Evolutionary conservation across 2,329 filamentous ascomycete genomes (phyloP), one percentile per base, ranked within the genome.

Genomic region (Venturia asperata): DNA sequence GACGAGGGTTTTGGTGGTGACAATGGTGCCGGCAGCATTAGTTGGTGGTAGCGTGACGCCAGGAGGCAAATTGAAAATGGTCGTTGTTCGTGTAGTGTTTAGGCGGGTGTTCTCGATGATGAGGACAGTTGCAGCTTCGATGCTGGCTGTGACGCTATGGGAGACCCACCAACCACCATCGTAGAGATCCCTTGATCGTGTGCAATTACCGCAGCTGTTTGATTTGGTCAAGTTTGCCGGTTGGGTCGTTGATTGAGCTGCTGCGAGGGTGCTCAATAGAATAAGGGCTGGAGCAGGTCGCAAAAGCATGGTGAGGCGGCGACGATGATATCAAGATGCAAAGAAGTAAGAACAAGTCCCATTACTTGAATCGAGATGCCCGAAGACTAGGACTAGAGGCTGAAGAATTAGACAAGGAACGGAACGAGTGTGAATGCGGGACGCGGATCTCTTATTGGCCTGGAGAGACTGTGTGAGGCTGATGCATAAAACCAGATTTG

Each of bases 141-240:
- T 58, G 13, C 52, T 58, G 52, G 52, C 52, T 27, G 52, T 58
- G 19, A 37, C 27, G 30, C 52, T 58, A n/a, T 58, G 27, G 15
- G 52, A 58, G 6, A 58, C 52, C 52, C 52, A 58, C 52, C 52
- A 58, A 7, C 52, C 52, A 37, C 52, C 52, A 58, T 58, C 52
- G 5, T 58, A 58, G 30, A 58, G 30, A 19, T 58, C 52, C 52
- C 52, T n/a, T 9, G 30, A 58, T 58, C 30, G 52, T 19, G 52
- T 58, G 19, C 52, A 58, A 27, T 58, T 58, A n/a, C 52, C 52
- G 30, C 52, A 58, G 19, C 27, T 37, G 27, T 58, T 58, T 34
- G 52, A 5, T 37, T 58, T 58, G 27, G 27, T 58, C 24, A 27
- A 21, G 30, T 3, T 37, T 37, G 52, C 52, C 5, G 21, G n/a